Base-by-base conservation (phyloP, 441 rosid species). In the Isatis lusitanica region DNA sequence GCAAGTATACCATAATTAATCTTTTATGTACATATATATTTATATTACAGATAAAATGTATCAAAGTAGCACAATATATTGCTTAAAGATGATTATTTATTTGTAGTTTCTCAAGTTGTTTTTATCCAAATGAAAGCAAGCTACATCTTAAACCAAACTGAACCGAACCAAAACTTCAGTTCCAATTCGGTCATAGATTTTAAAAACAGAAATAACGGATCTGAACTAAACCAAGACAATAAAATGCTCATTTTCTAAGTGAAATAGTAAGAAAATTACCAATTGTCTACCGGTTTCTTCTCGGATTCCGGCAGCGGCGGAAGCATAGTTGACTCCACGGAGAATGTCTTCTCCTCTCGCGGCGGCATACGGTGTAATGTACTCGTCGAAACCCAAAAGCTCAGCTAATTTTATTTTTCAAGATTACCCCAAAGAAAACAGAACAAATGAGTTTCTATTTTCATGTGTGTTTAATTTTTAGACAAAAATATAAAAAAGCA, bases 291-390 rank as follows among this genome's bases (percentile, higher is more conserved):
- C 98, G 33, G 98, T 89, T 78, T 93, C 98, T 48, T 86, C 90
- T 74, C 93, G 82, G 59, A 93, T 93, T 66, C 98, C 98, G 2
- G 98, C 96, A 36, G 97, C 98, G 7, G 97, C 98, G 0, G 98
- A 93, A 40, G 98, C 98, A 18, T 80, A 93, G 51, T 93, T 93
- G 13, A 93, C 91, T 39, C 98, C 98, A 51, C 80, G 58, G 35
- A 91, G 83, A 26, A 93, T 74, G 51, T 77, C 72, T 30, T 77
- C 78, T 24, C 94, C 98, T 5, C 87, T 88, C 4, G 93, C 85
- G 0, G 84, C 66, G 7, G 88, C 78, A 38, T 83, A 91, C 0
- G 98, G 97, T 17, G 87, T 86, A 62, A 88, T 85, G 83, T 59
- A 89, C 50, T 66, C 48, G 9, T 83, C 83, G 71, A 93, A 93